These are phyloP conservation scores for Abrus precatorius DNA, from an alignment of 306 rosid genomes.

Conservation along the genomic window DNA sequence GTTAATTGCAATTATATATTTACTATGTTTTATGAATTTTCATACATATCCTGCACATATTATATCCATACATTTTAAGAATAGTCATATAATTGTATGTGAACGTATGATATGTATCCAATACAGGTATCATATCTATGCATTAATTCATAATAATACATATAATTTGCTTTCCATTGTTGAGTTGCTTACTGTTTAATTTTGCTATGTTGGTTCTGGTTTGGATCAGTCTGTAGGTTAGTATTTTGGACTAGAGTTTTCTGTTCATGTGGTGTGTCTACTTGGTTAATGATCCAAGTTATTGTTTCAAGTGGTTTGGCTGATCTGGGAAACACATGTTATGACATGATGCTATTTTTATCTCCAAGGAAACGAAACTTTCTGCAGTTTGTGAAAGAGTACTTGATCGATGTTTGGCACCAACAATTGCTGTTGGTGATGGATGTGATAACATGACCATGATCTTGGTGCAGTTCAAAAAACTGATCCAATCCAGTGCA, in stretches of 20 bases:
- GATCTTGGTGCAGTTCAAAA: constrained; percentile 91
- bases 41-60: no score
- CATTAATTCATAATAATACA: not conserved
- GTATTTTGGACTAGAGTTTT: not conserved
- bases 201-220: not conserved
- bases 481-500: constrained; percentile 44
- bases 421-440: constrained; percentile 76
- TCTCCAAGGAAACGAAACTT: constrained; percentile 76
- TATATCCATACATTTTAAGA: no score
- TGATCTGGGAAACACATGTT: not conserved
- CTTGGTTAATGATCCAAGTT: constrained; percentile 7
- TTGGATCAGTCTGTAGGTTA: not conserved
- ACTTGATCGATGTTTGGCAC: constrained; percentile 85
- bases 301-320: not conserved
- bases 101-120: no score
- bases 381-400: constrained; percentile 84
- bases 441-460: constrained; percentile 98
- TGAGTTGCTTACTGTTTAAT: not conserved
- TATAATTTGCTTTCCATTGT: not conserved
- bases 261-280: not conserved
- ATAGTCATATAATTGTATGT: no score
- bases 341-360: constrained; percentile 32
- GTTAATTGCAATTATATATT: no score
- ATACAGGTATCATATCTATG: no score
- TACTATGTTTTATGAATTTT: no score